Conservation (phyloP, 768 basidiomycete species). For the Lactarius trivialis region DNA sequence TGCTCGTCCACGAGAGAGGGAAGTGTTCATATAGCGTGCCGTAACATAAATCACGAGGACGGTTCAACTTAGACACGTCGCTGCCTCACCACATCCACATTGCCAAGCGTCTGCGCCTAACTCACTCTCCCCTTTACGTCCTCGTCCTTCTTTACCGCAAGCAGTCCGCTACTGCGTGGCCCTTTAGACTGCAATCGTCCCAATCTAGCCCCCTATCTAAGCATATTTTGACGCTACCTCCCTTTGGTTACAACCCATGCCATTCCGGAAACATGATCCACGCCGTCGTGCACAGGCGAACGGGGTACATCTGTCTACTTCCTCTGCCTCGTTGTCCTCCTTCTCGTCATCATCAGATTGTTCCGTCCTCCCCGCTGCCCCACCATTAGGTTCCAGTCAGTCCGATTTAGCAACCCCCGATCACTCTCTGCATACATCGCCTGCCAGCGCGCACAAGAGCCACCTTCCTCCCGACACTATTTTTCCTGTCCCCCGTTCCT, state of each 20-base stretch:
- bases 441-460: slow-evolving; percentile 24
- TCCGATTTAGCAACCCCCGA: slow-evolving; percentile 40
- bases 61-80: slow-evolving; percentile 10
- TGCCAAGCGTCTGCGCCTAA: slow-evolving; percentile 7
- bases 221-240: neutral
- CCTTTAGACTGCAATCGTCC: slow-evolving; percentile 14
- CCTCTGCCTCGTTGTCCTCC: slow-evolving; percentile 38
- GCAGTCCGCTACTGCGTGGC: slow-evolving; percentile 18
- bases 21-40: neutral
- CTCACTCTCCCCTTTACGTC: slow-evolving; percentile 20
- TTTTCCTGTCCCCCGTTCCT: slow-evolving; percentile 29
- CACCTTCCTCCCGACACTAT: slow-evolving; percentile 27
- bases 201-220: slow-evolving; percentile 21
- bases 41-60: neutral
- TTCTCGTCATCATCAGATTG: slow-evolving; percentile 39
- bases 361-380: slow-evolving; percentile 35
- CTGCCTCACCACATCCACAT: slow-evolving; percentile 23
- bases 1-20: neutral
- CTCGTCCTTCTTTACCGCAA: slow-evolving; percentile 10
- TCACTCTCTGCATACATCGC: slow-evolving; percentile 35
- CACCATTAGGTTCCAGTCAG: slow-evolving; percentile 33
- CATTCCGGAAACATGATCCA: slow-evolving; percentile 22
- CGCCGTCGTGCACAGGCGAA: slow-evolving; percentile 11
- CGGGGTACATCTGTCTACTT: slow-evolving; percentile 34
- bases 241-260: slow-evolving; percentile 11